Evolutionary conservation across 2,329 filamentous ascomycete genomes (phyloP).

Genomic region (Microdochium nivale): DNA sequence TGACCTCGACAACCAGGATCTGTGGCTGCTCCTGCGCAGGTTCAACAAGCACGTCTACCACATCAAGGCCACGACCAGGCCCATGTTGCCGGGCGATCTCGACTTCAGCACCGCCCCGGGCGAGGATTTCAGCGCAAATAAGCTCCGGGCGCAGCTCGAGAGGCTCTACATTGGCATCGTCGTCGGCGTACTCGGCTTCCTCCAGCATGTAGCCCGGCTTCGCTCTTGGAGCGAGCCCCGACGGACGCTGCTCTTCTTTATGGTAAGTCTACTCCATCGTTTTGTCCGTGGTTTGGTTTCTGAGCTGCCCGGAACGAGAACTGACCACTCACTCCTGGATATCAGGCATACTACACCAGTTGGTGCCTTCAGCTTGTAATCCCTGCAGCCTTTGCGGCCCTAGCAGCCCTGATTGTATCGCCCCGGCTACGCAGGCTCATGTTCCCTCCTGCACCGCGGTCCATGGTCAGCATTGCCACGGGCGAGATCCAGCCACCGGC

Average conservation of each 20-base stretch:
- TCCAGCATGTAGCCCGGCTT: conserved; percentile 50
- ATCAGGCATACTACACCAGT: background rate
- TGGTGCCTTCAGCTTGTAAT: conserved; percentile 26
- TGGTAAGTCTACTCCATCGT: conserved; percentile 30
- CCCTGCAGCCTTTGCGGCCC: conserved; percentile 34
- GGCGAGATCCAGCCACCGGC: conserved; percentile 55
- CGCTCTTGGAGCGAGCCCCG: conserved; percentile 53
- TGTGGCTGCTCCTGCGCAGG: conserved; percentile 51
- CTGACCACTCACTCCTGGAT: no score
- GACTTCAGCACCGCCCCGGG: conserved; percentile 55
- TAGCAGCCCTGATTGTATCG: conserved; percentile 43
- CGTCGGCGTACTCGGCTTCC: conserved; percentile 44
- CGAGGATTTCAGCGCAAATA: conserved; percentile 41
- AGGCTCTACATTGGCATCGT: conserved; percentile 53
- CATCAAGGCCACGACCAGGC: conserved; percentile 46
- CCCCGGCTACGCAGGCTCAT: conserved; percentile 22
- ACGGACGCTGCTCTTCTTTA: conserved; percentile 46
- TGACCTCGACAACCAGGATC: conserved; percentile 28
- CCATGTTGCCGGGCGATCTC: conserved; percentile 41
- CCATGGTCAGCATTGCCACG: conserved; percentile 44
- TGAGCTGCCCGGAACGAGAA: no score
- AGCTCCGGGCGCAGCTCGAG: conserved; percentile 22
- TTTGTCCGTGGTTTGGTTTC: no score
- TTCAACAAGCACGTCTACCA: conserved; percentile 40
- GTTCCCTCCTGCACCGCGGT: conserved; percentile 54